These are phyloP conservation scores for Kodamaea kaohsiungensis DNA, from an alignment of 805 yeast genomes.

Conservation along the genomic window DNA sequence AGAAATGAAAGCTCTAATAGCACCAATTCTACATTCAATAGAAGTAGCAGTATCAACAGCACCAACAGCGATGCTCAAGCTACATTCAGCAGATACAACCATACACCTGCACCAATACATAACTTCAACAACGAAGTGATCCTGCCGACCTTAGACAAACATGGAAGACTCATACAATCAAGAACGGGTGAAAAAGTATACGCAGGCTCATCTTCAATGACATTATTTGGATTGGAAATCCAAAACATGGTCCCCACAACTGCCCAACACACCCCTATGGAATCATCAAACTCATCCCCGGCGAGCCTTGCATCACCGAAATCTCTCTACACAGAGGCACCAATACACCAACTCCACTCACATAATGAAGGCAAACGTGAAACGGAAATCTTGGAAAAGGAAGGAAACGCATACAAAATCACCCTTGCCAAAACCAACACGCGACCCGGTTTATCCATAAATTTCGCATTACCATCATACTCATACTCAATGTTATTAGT, in stretches of 20 bases:
- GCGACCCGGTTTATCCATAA: constrained; percentile 66
- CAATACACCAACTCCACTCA: background rate
- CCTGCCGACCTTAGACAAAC: constrained; percentile 69
- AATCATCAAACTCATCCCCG: constrained; percentile 14
- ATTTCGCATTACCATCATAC: constrained; percentile 73
- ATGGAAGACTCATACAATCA: constrained; percentile 71
- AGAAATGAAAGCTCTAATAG: background rate
- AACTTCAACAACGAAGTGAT: constrained; percentile 47
- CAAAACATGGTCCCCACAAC: constrained; percentile 57
- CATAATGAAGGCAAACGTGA: constrained; percentile 33
- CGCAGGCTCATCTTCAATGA: constrained; percentile 83
- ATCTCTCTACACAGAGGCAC: constrained; percentile 2
- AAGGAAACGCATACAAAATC: constrained; percentile 74
- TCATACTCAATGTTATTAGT: constrained; percentile 73
- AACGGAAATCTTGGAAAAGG: constrained; percentile 64
- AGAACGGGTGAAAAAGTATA: constrained; percentile 75
- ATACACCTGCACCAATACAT: background rate
- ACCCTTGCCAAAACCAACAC: constrained; percentile 68
- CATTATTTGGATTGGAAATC: constrained; percentile 74
- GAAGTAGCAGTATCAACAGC: background rate
- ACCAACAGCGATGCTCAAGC: background rate
- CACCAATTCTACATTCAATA: background rate
- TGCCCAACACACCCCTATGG: constrained; percentile 16
- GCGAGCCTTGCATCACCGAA: constrained; percentile 10
- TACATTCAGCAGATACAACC: background rate